phyloP scores from a whole-genome alignment of 257 asterid genomes.

The Misopates orontium region DNA sequence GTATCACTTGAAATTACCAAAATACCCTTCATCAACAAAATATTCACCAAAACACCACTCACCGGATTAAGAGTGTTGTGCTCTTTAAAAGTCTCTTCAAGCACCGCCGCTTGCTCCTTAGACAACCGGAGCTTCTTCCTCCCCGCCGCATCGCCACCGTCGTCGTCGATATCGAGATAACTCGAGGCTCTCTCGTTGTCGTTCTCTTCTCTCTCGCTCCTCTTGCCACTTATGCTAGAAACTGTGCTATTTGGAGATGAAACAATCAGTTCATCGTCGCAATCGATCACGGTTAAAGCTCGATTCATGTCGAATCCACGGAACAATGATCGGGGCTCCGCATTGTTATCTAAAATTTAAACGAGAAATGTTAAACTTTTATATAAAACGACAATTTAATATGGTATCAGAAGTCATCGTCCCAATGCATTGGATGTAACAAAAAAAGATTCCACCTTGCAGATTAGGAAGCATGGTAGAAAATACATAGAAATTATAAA shows the following conservation, averaged over 20 bases:
- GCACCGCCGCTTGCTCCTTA: constrained; percentile 88
- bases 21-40: constrained; percentile 25
- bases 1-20: neutral
- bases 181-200: constrained; percentile 79
- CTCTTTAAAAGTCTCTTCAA: constrained; percentile 90
- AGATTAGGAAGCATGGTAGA: no score
- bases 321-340: constrained; percentile 38
- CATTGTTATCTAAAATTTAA: constrained; percentile 48
- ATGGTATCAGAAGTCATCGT: no score
- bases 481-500: no score
- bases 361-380: no score
- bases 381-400: no score
- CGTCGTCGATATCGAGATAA: constrained; percentile 74
- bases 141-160: constrained; percentile 69
- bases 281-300: constrained; percentile 44
- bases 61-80: constrained; percentile 92
- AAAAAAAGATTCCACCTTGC: no score
- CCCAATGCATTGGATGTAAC: no score
- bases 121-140: constrained; percentile 93
- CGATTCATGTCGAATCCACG: constrained; percentile 78
- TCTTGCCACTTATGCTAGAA: constrained; percentile 89
- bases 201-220: constrained; percentile 79
- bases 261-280: constrained; percentile 58
- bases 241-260: constrained; percentile 95
- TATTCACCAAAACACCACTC: constrained; percentile 35